Conservation (phyloP, 2,329 filamentous ascomycete species). For the Cercospora berteroae region DNA sequence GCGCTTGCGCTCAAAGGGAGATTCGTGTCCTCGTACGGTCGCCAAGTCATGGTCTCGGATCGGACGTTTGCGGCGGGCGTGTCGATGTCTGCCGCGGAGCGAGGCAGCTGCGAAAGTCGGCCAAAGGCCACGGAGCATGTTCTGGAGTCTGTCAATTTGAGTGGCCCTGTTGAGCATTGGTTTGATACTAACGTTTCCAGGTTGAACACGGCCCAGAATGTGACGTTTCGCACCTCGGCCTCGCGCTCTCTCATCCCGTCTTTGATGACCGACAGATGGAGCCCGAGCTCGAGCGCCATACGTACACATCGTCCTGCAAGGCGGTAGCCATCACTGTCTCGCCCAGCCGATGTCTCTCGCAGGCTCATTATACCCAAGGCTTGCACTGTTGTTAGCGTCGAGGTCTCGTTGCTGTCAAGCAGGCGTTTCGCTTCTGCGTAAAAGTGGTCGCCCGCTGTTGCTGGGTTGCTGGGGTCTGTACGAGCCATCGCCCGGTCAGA, state of each 20-base stretch:
- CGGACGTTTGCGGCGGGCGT: conserved; percentile 41
- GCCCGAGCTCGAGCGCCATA: conserved; percentile 68
- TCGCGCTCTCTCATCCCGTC: conserved; percentile 43
- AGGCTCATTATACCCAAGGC: conserved; percentile 74
- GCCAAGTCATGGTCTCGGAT: conserved; percentile 39
- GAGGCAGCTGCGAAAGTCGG: conserved; percentile 49
- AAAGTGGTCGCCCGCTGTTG: conserved; percentile 70
- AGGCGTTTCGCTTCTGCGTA: conserved; percentile 67
- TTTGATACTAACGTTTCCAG: conserved; percentile 45
- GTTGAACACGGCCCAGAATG: conserved; percentile 55
- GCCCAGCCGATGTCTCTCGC: conserved; percentile 65
- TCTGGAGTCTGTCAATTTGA: conserved; percentile 30
- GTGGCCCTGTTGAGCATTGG: not conserved
- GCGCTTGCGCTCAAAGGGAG: conserved; percentile 58
- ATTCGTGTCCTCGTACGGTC: conserved; percentile 38
- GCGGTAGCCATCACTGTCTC: conserved; percentile 70
- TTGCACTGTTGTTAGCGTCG: conserved; percentile 68
- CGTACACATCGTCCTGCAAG: conserved; percentile 71
- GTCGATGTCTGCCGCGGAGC: conserved; percentile 50
- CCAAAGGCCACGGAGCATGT: conserved; percentile 49
- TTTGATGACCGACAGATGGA: conserved; percentile 53
- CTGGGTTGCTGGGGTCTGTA: conserved; percentile 60
- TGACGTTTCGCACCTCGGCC: conserved; percentile 50
- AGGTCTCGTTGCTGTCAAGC: conserved; percentile 57
- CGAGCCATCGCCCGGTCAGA: conserved; percentile 64